A percentile compares a stretch with the other conserved stretches of the same genome.
Conservation (phyloP, 169 alveolate species). For the Theileria annulata region DNA sequence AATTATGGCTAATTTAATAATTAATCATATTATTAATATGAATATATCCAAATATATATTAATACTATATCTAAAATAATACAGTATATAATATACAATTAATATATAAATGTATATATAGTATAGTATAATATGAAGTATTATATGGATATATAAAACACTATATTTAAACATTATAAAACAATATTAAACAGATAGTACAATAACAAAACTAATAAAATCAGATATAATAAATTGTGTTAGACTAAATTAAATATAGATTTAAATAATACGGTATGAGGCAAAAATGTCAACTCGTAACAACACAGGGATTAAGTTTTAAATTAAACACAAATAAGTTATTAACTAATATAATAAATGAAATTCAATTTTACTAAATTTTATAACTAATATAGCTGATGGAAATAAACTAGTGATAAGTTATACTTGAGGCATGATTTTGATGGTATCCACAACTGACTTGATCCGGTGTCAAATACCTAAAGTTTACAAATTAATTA, state of each 20-base stretch:
- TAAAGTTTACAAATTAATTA: conserved; percentile 10
- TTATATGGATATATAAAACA: background rate
- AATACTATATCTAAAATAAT: background rate
- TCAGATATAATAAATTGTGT: background rate
- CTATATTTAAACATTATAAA: background rate
- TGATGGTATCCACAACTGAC: conserved; percentile 88
- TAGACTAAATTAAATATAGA: background rate
- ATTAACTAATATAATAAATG: background rate
- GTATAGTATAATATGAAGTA: background rate
- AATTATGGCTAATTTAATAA: conserved; percentile 11
- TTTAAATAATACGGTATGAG: background rate
- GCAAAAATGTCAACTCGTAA: background rate
- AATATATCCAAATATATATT: background rate
- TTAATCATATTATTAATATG: background rate
- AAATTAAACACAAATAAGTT: background rate
- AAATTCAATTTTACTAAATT: background rate
- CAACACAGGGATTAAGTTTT: background rate
- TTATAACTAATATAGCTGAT: background rate
- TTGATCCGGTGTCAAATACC: conserved; percentile 88
- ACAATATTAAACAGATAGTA: background rate
- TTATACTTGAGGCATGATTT: conserved; percentile 71
- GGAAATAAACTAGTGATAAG: background rate
- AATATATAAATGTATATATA: background rate
- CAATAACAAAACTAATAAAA: background rate
- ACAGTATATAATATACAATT: background rate